A percentile compares a stretch with the other conserved stretches of the same genome.
These are phyloP conservation scores for Ogataea allantospora DNA, from an alignment of 805 yeast species.

Conservation along the genomic window DNA sequence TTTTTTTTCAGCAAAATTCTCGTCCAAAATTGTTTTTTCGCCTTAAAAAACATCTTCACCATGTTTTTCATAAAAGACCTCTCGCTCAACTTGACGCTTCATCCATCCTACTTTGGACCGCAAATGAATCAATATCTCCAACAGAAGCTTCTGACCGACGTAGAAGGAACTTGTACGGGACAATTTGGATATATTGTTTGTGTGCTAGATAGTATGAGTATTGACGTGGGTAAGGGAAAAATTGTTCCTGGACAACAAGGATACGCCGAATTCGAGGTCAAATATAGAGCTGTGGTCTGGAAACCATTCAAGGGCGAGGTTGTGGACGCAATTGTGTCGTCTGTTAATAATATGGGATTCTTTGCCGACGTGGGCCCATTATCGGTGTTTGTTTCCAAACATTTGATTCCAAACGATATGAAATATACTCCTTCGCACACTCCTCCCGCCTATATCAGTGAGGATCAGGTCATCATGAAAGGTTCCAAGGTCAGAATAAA, in stretches of 20 bases:
- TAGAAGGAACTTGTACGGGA: slow-evolving; percentile 98
- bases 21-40: background rate
- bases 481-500: slow-evolving; percentile 92
- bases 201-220: slow-evolving; percentile 89
- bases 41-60: background rate
- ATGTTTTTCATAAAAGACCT: slow-evolving; percentile 67
- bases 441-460: slow-evolving; percentile 97
- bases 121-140: slow-evolving; percentile 93
- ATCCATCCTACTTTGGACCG: slow-evolving; percentile 97
- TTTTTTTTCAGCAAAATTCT: slow-evolving; percentile 5
- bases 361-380: slow-evolving; percentile 98
- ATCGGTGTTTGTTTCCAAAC: slow-evolving; percentile 91
- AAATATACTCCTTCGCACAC: slow-evolving; percentile 90
- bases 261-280: slow-evolving; percentile 93
- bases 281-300: slow-evolving; percentile 96
- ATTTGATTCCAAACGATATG: slow-evolving; percentile 92
- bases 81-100: slow-evolving; percentile 86
- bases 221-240: slow-evolving; percentile 92
- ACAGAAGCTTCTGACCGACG: slow-evolving; percentile 88
- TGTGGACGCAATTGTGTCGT: slow-evolving; percentile 93
- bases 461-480: slow-evolving; percentile 92
- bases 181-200: slow-evolving; percentile 97
- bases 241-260: slow-evolving; percentile 85
- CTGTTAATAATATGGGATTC: slow-evolving; percentile 92
- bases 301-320: slow-evolving; percentile 99